Evolutionary conservation across 331 rosid genomes (phyloP).

Genomic region (Telfairia occidentalis): DNA sequence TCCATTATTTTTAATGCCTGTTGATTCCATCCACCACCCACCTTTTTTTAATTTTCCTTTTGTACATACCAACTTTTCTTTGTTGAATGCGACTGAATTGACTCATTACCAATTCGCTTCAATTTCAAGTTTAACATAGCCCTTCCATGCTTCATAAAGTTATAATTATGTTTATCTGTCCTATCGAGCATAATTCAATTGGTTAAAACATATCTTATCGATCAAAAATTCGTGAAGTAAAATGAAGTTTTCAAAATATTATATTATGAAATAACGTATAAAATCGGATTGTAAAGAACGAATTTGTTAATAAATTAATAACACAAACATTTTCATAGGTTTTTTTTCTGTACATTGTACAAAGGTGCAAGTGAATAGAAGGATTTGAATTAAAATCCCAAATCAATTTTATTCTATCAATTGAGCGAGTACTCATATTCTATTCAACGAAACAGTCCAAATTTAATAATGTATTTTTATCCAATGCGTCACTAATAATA

Average conservation of each 20-base stretch:
- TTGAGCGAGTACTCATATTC: background rate
- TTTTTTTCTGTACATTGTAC: background rate
- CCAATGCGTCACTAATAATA: background rate
- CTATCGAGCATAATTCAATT: no score
- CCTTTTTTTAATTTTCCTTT: background rate
- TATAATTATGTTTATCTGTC: background rate
- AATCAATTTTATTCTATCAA: background rate
- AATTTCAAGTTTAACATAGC: background rate
- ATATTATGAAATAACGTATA: background rate
- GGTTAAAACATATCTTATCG: no score
- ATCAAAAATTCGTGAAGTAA: no score
- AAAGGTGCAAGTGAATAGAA: background rate
- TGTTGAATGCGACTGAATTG: constrained; percentile 1
- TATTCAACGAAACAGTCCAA: no score
- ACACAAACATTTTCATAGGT: background rate
- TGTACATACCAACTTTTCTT: constrained; percentile 4
- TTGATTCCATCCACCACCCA: background rate
- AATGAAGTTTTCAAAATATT: background rate
- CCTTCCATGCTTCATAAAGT: background rate
- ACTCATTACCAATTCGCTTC: constrained; percentile 5
- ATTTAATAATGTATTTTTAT: no score
- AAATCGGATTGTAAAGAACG: background rate
- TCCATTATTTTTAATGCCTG: background rate
- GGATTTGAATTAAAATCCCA: background rate
- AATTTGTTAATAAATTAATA: background rate